Conservation (phyloP, 2,329 filamentous ascomycete species). For the Colletotrichum orchidophilum region DNA sequence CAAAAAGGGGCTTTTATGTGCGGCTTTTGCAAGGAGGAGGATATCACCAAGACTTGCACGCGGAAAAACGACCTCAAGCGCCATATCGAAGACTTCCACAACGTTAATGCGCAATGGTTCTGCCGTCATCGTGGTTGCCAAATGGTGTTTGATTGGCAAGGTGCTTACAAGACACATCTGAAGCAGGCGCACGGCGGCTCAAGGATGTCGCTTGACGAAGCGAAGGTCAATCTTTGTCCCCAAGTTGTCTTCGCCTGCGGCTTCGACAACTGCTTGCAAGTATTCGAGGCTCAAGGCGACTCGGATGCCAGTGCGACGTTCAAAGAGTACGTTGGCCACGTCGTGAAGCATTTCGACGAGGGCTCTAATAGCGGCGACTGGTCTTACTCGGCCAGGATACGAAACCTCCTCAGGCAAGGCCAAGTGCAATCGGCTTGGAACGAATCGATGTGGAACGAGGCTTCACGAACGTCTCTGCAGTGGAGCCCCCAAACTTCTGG, state of each 20-base stretch:
- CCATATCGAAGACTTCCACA: constrained; percentile 59
- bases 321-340: constrained; percentile 56
- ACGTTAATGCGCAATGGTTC: constrained; percentile 56
- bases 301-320: constrained; percentile 49
- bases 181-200: constrained; percentile 55
- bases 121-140: constrained; percentile 54
- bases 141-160: constrained; percentile 58
- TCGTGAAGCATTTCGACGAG: constrained; percentile 58
- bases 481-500: constrained; percentile 55
- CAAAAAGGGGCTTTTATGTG: constrained; percentile 51
- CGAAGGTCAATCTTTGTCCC: constrained; percentile 53
- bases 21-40: constrained; percentile 53
- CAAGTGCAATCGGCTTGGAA: constrained; percentile 50
- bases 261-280: constrained; percentile 53
- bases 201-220: constrained; percentile 51
- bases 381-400: constrained; percentile 55
- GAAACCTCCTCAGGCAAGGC: constrained; percentile 54
- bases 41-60: constrained; percentile 53
- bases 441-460: constrained; percentile 45
- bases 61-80: constrained; percentile 59
- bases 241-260: constrained; percentile 60
- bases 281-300: constrained; percentile 54
- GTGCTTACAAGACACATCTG: constrained; percentile 57
- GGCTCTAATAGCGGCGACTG: constrained; percentile 50
- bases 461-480: constrained; percentile 44